A percentile compares a stretch with the other conserved stretches of the same genome.
Conservation (phyloP, 495 filamentous ascomycete species). For the Trichoderma gamsii region DNA sequence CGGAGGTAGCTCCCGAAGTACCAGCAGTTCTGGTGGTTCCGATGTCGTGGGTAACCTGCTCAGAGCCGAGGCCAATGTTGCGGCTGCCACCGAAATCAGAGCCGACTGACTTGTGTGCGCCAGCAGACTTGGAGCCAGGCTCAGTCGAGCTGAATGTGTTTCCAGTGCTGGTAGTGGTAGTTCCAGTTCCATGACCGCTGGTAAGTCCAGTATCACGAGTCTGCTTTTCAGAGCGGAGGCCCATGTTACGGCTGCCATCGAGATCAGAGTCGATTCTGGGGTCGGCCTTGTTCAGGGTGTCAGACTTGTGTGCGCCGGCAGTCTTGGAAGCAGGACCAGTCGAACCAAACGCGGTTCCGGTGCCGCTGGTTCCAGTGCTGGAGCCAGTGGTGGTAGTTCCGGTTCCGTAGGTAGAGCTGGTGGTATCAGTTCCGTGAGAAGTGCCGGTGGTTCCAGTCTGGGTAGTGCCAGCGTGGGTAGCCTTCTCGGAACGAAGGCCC, state of each 20-base stretch:
- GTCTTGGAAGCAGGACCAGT: slow-evolving; percentile 19
- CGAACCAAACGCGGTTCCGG: background rate
- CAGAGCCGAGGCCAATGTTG: slow-evolving; percentile 12
- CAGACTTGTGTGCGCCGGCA: slow-evolving; percentile 34
- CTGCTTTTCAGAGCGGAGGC: background rate
- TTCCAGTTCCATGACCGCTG: background rate
- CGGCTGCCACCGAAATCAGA: slow-evolving; percentile 22
- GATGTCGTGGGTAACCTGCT: slow-evolving; percentile 21
- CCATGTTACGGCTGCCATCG: slow-evolving; percentile 17
- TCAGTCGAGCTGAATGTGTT: background rate
- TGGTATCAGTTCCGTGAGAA: background rate
- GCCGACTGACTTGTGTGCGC: slow-evolving; percentile 33
- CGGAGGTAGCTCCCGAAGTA: background rate
- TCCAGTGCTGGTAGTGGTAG: background rate
- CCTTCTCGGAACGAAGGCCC: too few species aligned
- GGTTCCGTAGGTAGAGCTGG: background rate
- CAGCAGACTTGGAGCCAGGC: slow-evolving; percentile 21
- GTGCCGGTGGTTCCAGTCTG: background rate
- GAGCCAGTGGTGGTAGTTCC: slow-evolving; percentile 20
- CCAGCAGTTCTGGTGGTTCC: slow-evolving; percentile 18
- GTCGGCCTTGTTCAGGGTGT: slow-evolving; percentile 33
- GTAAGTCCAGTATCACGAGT: slow-evolving; percentile 25
- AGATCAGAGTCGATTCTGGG: slow-evolving; percentile 31
- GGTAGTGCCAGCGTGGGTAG: background rate
- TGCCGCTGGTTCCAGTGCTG: slow-evolving; percentile 20